Evolutionary conservation across 2,329 filamentous ascomycete genomes (phyloP), one percentile per base, ranked within the genome.

Genomic region (Aspergillus quadrilineatus): DNA sequence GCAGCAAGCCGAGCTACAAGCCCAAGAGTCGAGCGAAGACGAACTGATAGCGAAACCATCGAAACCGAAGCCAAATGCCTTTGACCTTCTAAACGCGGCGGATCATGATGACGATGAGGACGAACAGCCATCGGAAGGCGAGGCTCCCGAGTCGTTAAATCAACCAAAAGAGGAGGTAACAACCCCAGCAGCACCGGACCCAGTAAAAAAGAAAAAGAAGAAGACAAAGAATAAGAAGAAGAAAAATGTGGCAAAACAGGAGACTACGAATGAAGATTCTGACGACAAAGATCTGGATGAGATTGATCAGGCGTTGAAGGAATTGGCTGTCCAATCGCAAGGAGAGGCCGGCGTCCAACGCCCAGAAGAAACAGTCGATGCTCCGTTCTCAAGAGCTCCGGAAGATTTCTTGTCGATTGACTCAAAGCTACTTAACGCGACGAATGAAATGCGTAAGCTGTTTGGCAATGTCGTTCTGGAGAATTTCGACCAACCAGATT

Each of bases 391-490:
- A 6, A 73, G 67, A 56, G 67, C 64, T 48, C 79, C 78, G 59
- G 83, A 70, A 73, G 75, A 79, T 17, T 72, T 89, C 10, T 76
- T 90, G 0, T 75, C 80, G 2, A 77, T 90, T 50, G 86, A 89
- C 63, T 84, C 87, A 0, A 83, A 89, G 63, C 85, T 92, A 64
- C 82, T 99, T 9, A 92, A 93, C 69, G 90, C 90, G 6, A 81
- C 88, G 36, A 96, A 96, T 67, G 94, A 99, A 77, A 97, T 99
- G 91, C 88, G 85, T 56, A 84, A 82, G 61, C 76, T 90, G 0
- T 90, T 90, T 69, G 88, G 88, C 4, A 82, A 82, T 60, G 82
- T 85, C 28, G 85, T 85, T 22, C 67, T 88, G 9, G 84, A 88
- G 63, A 78, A 75, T 30, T 79, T 83, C 50, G 82, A 85, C 43